Evolutionary conservation across 1,284 basidiomycete species (phyloP).

Genomic region (Melampsora larici-populina): DNA sequence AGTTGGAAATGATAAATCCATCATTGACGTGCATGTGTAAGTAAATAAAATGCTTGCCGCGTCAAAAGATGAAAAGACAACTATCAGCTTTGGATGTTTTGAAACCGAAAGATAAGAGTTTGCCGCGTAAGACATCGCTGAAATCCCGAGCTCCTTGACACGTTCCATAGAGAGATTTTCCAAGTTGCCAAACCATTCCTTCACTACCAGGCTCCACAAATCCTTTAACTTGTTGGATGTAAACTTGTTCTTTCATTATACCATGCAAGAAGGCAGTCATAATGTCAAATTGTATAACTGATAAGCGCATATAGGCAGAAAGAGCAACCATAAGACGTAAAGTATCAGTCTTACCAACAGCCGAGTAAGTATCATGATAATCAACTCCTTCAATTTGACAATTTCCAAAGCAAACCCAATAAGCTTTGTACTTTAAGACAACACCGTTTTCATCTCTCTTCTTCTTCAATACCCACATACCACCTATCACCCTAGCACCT

Average conservation of each 20-base stretch:
- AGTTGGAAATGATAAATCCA: not conserved
- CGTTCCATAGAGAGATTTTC: not conserved
- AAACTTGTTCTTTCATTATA: not conserved
- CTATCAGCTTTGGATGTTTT: not conserved
- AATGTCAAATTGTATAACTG: not conserved
- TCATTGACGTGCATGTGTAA: not conserved
- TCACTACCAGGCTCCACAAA: not conserved
- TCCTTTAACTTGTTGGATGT: not conserved
- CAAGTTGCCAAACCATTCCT: not conserved
- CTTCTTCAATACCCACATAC: not conserved
- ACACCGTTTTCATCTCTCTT: not conserved
- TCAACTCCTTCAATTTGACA: not conserved
- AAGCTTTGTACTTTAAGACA: not conserved
- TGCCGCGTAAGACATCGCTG: not conserved
- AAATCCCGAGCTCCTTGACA: not conserved
- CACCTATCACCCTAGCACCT: not conserved
- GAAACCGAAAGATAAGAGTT: not conserved
- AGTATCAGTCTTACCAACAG: not conserved
- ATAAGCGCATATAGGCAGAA: too few species aligned
- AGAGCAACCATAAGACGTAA: not conserved
- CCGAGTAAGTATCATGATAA: too few species aligned
- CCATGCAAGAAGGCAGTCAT: not conserved
- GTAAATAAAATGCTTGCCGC: not conserved
- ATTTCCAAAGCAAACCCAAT: too few species aligned
- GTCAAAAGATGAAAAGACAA: not conserved